These are phyloP conservation scores for Catunica adiposa DNA, from an alignment of 2,329 filamentous ascomycete genomes.

Conservation along the genomic window DNA sequence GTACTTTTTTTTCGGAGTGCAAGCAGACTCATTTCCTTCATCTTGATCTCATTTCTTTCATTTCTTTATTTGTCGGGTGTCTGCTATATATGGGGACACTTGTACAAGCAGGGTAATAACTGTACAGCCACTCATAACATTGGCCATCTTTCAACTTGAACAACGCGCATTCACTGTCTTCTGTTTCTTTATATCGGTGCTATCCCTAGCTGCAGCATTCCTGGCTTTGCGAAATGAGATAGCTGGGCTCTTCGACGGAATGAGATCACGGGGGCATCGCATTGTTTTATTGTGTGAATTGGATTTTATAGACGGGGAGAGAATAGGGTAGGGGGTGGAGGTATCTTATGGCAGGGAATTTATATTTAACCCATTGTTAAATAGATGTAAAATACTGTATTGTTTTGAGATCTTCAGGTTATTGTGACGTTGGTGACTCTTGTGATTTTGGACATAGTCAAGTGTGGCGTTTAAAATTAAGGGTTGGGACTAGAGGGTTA, in stretches of 20 bases:
- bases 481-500: background rate
- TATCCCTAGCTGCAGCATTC: background rate
- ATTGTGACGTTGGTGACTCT: background rate
- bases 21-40: background rate
- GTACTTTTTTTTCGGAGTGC: too few species aligned
- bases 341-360: background rate
- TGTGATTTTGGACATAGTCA: background rate
- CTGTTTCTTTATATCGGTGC: background rate
- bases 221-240: background rate
- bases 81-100: too few species aligned
- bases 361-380: background rate
- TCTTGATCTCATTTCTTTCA: background rate
- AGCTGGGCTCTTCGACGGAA: too few species aligned
- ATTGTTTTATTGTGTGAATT: background rate
- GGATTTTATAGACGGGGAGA: background rate
- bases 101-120: too few species aligned
- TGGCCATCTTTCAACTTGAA: too few species aligned
- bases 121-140: too few species aligned
- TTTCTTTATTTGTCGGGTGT: too few species aligned
- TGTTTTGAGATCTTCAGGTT: background rate
- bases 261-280: background rate
- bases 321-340: background rate
- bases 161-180: too few species aligned
- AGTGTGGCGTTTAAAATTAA: background rate
- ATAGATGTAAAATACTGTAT: conserved; percentile 1